Percentiles rank a stretch among this genome's conserved stretches.
Evolutionary conservation across 306 rosid genomes (phyloP).

Genomic region (Lathyrus sativus): DNA sequence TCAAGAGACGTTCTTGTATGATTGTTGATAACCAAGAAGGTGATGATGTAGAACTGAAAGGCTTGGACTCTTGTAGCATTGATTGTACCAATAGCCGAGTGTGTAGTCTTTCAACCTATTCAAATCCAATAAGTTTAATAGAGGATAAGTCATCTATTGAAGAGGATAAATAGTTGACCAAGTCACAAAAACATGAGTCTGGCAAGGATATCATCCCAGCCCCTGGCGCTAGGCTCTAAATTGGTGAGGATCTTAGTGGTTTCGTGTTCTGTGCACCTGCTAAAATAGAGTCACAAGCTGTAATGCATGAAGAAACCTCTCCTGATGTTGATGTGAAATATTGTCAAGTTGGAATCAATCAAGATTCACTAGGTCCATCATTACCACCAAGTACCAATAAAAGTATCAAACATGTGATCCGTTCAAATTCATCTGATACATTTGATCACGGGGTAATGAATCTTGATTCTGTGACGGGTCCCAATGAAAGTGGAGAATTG

Average conservation of each 20-base stretch:
- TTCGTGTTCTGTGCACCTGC: slow-evolving; percentile 42
- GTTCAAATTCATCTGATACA: slow-evolving; percentile 45
- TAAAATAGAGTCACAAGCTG: slow-evolving; percentile 42
- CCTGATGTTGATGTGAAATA: slow-evolving; percentile 45
- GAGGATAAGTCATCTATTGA: slow-evolving; percentile 44
- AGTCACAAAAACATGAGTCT: slow-evolving; percentile 38
- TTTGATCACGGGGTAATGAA: slow-evolving; percentile 42
- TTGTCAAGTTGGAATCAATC: slow-evolving; percentile 41
- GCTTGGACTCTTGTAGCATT: too few relatives aligned
- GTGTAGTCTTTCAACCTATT: too few relatives aligned
- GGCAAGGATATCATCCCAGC: slow-evolving; percentile 40
- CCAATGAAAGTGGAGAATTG: too few relatives aligned
- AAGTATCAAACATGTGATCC: slow-evolving; percentile 37
- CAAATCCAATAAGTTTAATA: too few relatives aligned
- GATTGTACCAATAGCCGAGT: too few relatives aligned
- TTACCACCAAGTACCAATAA: slow-evolving; percentile 40
- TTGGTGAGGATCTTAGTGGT: slow-evolving; percentile 44
- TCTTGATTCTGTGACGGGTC: too few relatives aligned
- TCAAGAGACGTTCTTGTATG: too few relatives aligned
- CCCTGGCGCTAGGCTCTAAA: slow-evolving; percentile 42
- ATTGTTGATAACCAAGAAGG: too few relatives aligned
- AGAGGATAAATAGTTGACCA: slow-evolving; percentile 45
- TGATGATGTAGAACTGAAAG: too few relatives aligned
- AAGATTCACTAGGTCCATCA: slow-evolving; percentile 46
- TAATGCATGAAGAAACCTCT: slow-evolving; percentile 38